These are phyloP conservation scores for Suillus hirtellus DNA, from an alignment of 768 basidiomycete genomes.

Conservation along the genomic window DNA sequence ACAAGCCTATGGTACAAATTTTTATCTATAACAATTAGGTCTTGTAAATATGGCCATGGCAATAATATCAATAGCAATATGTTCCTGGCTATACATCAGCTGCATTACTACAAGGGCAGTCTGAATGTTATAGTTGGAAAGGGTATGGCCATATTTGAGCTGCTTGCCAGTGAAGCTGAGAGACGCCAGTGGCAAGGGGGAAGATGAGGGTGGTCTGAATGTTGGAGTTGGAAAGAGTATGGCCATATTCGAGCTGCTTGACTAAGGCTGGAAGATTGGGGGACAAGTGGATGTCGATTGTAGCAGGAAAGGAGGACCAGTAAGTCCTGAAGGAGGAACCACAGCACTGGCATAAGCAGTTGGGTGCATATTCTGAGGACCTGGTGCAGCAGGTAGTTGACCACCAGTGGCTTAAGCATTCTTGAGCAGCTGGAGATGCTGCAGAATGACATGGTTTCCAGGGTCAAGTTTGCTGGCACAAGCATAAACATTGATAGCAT, in stretches of 20 bases:
- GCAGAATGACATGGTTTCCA: constrained; percentile 75
- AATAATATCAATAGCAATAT: too few relatives aligned
- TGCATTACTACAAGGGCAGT: too few relatives aligned
- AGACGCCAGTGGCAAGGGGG: background rate
- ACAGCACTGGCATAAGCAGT: constrained; percentile 86
- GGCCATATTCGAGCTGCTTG: constrained; percentile 21
- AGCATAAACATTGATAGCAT: constrained; percentile 97
- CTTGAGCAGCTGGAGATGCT: constrained; percentile 74
- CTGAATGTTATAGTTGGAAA: too few relatives aligned
- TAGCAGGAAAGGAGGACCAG: constrained; percentile 66
- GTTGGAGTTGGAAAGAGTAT: too few relatives aligned
- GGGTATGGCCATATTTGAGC: too few relatives aligned
- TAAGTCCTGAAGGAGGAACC: constrained; percentile 66
- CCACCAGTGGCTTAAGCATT: constrained; percentile 75
- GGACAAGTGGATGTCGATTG: constrained; percentile 47
- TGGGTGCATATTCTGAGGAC: constrained; percentile 94
- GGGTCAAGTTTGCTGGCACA: constrained; percentile 94
- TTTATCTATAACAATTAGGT: too few relatives aligned
- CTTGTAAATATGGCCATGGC: too few relatives aligned
- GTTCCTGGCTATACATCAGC: too few relatives aligned
- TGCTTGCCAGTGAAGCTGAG: too few relatives aligned
- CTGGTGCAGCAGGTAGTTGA: constrained; percentile 81
- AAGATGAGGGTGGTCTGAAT: too few relatives aligned
- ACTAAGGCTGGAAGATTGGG: constrained; percentile 64
- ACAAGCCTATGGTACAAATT: too few relatives aligned